Evolutionary conservation across 1,284 basidiomycete species (phyloP).

Genomic region (Retiboletus flavoniger): DNA sequence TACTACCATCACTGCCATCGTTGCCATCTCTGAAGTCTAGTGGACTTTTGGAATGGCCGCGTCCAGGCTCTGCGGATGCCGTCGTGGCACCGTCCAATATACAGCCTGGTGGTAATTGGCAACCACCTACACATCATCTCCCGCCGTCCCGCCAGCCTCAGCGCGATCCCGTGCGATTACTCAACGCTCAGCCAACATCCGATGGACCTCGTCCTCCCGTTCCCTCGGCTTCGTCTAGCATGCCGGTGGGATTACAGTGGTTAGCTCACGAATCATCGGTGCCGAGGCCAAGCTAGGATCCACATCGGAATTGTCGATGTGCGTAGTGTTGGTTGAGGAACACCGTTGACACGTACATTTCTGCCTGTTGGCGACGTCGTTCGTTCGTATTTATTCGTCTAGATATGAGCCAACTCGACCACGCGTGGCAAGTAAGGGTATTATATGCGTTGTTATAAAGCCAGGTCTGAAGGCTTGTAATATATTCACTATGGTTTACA

Average conservation of each 20-base stretch:
- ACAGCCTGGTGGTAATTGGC: slow-evolving; percentile 25
- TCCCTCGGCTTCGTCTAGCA: slow-evolving; percentile 37
- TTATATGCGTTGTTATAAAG: slow-evolving; percentile 25
- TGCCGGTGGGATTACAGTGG: slow-evolving; percentile 59
- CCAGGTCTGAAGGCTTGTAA: slow-evolving; percentile 19
- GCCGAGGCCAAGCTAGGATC: slow-evolving; percentile 26
- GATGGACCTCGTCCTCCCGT: slow-evolving; percentile 25
- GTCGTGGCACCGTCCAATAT: slow-evolving; percentile 9
- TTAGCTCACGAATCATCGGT: slow-evolving; percentile 53
- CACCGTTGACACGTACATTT: not conserved
- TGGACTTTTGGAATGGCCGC: slow-evolving; percentile 59
- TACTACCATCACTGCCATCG: slow-evolving; percentile 29
- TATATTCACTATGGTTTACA: slow-evolving; percentile 17
- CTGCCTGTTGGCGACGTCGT: slow-evolving; percentile 3
- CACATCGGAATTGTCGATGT: not conserved
- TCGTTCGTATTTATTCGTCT: slow-evolving; percentile 27
- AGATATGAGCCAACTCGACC: slow-evolving; percentile 16
- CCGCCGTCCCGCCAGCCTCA: slow-evolving; percentile 18
- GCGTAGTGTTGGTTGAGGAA: not conserved
- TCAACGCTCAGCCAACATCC: slow-evolving; percentile 13
- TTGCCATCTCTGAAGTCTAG: slow-evolving; percentile 72
- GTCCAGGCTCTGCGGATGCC: slow-evolving; percentile 24
- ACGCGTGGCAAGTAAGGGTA: slow-evolving; percentile 21
- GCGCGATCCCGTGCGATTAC: slow-evolving; percentile 18
- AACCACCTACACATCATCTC: slow-evolving; percentile 26